These are phyloP conservation scores for Brassica balearica DNA, from an alignment of 441 rosid species.

Conservation along the genomic window DNA sequence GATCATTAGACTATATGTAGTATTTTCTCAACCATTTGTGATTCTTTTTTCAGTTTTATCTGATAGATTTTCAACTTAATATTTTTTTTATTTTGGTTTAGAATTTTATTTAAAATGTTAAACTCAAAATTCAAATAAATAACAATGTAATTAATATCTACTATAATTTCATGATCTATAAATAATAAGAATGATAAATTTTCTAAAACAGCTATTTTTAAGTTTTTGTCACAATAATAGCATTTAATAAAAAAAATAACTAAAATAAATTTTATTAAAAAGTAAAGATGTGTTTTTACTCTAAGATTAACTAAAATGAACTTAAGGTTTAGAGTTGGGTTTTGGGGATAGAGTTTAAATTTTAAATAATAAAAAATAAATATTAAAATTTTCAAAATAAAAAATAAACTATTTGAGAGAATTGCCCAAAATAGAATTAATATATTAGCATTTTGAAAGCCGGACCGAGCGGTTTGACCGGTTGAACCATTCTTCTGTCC, in stretches of 20 bases:
- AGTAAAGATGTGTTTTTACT: too few species aligned
- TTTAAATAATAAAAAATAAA: too few species aligned
- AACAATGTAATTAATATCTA: neutral
- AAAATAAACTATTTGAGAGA: too few species aligned
- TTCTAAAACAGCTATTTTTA: too few species aligned
- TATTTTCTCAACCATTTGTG: neutral
- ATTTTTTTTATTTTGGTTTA: neutral
- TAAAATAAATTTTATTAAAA: too few species aligned
- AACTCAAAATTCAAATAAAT: neutral
- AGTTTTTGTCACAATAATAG: too few species aligned
- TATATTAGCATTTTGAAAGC: neutral
- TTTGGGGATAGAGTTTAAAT: too few species aligned
- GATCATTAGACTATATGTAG: neutral
- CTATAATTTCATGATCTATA: neutral
- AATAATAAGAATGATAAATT: too few species aligned
- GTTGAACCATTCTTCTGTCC: neutral
- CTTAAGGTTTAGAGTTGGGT: too few species aligned
- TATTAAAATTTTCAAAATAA: too few species aligned
- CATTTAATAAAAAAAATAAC: too few species aligned
- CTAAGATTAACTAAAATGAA: too few species aligned
- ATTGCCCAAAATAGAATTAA: neutral
- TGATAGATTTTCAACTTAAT: neutral
- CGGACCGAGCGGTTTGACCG: neutral
- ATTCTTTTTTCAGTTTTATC: neutral
- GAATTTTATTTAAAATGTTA: neutral